Conservation (phyloP, 2,329 filamentous ascomycete species). For the Gaeumannomyces tritici region DNA sequence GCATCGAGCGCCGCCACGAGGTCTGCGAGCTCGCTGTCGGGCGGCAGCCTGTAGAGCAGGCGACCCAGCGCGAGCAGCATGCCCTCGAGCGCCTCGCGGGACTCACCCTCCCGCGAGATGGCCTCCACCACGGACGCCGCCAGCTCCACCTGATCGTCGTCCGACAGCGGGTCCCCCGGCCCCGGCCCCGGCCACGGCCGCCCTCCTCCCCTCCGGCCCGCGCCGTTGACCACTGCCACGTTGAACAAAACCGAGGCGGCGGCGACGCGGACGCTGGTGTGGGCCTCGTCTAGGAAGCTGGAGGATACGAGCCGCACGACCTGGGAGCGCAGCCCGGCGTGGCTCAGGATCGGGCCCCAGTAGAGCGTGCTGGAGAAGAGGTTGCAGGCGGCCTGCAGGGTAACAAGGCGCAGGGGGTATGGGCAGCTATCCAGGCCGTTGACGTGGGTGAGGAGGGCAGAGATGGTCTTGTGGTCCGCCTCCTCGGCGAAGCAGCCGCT, state of each 20-base stretch:
- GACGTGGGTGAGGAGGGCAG: slow-evolving; percentile 50
- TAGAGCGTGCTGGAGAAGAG: slow-evolving; percentile 71
- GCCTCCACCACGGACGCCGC: slow-evolving; percentile 74
- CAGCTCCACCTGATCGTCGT: slow-evolving; percentile 70
- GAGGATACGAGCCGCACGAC: slow-evolving; percentile 64
- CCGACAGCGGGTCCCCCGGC: slow-evolving; percentile 47
- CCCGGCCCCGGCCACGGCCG: slow-evolving; percentile 38
- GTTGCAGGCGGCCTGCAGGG: slow-evolving; percentile 76
- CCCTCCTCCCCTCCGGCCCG: slow-evolving; percentile 37
- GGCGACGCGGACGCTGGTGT: slow-evolving; percentile 68
- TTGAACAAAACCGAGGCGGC: slow-evolving; percentile 82
- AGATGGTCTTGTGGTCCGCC: slow-evolving; percentile 50
- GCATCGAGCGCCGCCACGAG: slow-evolving; percentile 73
- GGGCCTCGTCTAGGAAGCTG: slow-evolving; percentile 67
- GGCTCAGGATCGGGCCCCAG: slow-evolving; percentile 48
- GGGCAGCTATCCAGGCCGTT: slow-evolving; percentile 49
- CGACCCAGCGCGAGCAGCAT: slow-evolving; percentile 69
- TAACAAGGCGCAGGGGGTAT: slow-evolving; percentile 75
- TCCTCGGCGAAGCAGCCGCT: slow-evolving; percentile 81
- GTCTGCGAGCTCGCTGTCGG: slow-evolving; percentile 69
- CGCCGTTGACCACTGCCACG: slow-evolving; percentile 59
- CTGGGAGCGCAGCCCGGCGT: slow-evolving; percentile 39
- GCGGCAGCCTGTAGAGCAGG: slow-evolving; percentile 59
- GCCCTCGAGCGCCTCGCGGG: slow-evolving; percentile 66
- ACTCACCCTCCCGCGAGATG: slow-evolving; percentile 45